These are phyloP conservation scores for Eucalyptus melliodora DNA, from an alignment of 345 rosid species.

Conservation along the genomic window DNA sequence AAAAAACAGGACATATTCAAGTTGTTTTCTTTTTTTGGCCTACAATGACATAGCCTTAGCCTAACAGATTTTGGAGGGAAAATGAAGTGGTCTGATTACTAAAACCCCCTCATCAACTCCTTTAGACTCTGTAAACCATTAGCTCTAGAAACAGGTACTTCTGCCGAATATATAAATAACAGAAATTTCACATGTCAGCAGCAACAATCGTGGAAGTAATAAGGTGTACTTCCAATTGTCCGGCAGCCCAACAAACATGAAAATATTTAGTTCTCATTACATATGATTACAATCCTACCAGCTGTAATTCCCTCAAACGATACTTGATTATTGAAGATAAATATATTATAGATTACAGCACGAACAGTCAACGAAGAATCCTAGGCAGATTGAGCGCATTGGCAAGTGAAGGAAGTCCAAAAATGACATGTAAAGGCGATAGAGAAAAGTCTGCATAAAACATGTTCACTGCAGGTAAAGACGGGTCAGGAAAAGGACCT, in stretches of 20 bases:
- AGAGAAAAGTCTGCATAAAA: not conserved
- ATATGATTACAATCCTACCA: not conserved
- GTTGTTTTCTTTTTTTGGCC: not conserved
- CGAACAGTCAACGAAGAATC: not conserved
- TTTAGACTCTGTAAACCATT: not conserved
- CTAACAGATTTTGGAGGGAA: not conserved
- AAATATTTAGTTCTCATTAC: not conserved
- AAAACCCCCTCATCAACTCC: not conserved
- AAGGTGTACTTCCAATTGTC: not conserved
- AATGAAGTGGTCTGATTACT: not conserved
- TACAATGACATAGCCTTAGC: not conserved
- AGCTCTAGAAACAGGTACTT: not conserved
- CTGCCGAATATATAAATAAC: not conserved
- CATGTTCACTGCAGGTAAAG: not conserved
- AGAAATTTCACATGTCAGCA: not conserved
- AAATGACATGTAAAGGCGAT: not conserved
- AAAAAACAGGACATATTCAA: not conserved
- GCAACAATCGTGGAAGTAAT: not conserved
- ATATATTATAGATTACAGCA: not conserved
- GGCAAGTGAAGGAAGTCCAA: not conserved
- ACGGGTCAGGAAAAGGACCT: constrained; percentile 10
- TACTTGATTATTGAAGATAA: not conserved
- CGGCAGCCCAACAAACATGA: not conserved
- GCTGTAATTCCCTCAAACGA: not conserved
- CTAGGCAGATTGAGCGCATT: not conserved